These are phyloP conservation scores for Gnomoniopsis sp. DNA, from an alignment of 2,329 filamentous ascomycete species.

Conservation along the genomic window DNA sequence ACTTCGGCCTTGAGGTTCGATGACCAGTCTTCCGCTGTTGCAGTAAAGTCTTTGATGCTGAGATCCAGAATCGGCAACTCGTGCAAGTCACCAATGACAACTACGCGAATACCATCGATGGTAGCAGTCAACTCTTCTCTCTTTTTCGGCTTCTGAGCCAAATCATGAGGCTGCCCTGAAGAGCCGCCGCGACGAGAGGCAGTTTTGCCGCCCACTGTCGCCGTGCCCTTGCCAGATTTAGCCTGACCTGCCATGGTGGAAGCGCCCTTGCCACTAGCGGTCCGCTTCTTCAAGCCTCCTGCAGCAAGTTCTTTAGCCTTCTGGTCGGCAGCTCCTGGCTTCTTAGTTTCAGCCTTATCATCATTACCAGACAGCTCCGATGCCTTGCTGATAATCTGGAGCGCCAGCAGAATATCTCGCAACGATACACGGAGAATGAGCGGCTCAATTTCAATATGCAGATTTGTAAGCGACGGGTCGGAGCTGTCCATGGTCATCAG, in stretches of 20 bases:
- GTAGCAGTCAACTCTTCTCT: slow-evolving; percentile 80
- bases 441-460: slow-evolving; percentile 85
- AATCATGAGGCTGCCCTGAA: slow-evolving; percentile 27
- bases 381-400: slow-evolving; percentile 88
- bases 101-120: slow-evolving; percentile 83
- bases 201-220: slow-evolving; percentile 8
- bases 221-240: slow-evolving; percentile 31
- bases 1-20: slow-evolving; percentile 82
- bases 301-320: slow-evolving; percentile 54
- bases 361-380: slow-evolving; percentile 73
- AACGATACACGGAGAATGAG: slow-evolving; percentile 86
- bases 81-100: slow-evolving; percentile 92
- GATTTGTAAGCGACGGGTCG: slow-evolving; percentile 63
- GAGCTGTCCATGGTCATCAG: slow-evolving; percentile 81
- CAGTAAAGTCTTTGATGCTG: slow-evolving; percentile 84
- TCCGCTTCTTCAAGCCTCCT: slow-evolving; percentile 49
- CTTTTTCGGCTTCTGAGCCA: slow-evolving; percentile 29
- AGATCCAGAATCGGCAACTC: slow-evolving; percentile 93
- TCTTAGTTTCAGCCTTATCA: slow-evolving; percentile 43
- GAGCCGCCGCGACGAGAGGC: slow-evolving; percentile 4
- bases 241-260: slow-evolving; percentile 45
- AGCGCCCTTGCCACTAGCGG: slow-evolving; percentile 53
- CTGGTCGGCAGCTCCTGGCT: slow-evolving; percentile 43
- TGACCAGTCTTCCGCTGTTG: slow-evolving; percentile 88
- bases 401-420: slow-evolving; percentile 88